Evolutionary conservation across 345 rosid genomes (phyloP), one percentile per base, ranked within the genome.

Genomic region (Brassica nigra): DNA sequence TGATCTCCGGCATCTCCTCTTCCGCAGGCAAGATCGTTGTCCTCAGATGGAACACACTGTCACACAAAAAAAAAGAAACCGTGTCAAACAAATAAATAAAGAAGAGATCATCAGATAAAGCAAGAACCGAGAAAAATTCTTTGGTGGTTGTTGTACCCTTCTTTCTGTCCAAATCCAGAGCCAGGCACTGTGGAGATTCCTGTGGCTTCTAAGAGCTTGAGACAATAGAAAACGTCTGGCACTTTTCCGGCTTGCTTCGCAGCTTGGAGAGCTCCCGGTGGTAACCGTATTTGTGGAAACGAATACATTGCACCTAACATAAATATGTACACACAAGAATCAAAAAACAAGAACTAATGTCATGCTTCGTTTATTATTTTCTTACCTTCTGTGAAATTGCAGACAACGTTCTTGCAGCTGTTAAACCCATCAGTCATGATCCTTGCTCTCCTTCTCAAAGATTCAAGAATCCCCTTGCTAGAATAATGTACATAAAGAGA

Each of bases 171-270:
- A 66, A 95, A 95, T 75, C 98, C 99, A 7, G 99, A 95, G 78
- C 99, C 99, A 39, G 99, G 99, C 76, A 95, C 99, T 9, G 99
- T 95, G 81, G 98, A 95, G 82, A 95, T 95, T 82, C 99, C 99
- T 28, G 99, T 95, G 4, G 96, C 97, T 86, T 95, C 99, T 88
- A 95, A 82, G 68, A 95, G 95, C 89, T 85, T 88, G 64, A 95
- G 99, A 78, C 99, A 95, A 80, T 95, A 95, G 90, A 90, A 95
- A 78, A 95, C 99, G 75, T 95, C 99, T 0, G 99, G 91, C 23
- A 91, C 96, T 78, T 90, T 92, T 47, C 92, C 97, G 6, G 93
- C 90, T 76, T 62, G 74, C 70, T 87, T 88, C 52, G 98, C 99
- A 29, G 93, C 98, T 86, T 92, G 95, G 39, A 91, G 82, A 36